Conservation (phyloP, 192 early-diverging fungal genomes). For the Coemansia sp. region DNA sequence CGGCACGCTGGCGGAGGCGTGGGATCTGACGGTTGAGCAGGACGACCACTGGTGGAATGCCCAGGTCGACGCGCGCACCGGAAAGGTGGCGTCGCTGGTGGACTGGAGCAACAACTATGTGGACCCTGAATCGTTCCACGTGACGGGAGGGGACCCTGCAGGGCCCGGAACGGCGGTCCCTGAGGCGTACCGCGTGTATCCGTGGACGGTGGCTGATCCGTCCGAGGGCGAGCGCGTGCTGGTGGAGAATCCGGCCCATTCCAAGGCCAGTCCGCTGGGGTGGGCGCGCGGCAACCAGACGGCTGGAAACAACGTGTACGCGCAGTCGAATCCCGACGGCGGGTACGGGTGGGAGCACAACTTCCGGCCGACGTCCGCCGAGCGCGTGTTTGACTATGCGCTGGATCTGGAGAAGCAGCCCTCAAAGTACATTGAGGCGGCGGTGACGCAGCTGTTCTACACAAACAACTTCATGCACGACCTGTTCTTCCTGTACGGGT, state of each 20-base stretch:
- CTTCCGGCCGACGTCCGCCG: slow-evolving; percentile 39
- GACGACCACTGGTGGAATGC: slow-evolving; percentile 61
- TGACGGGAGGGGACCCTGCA: too few relatives aligned
- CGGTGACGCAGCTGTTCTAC: slow-evolving; percentile 59
- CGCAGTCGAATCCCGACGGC: slow-evolving; percentile 44
- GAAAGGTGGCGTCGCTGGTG: slow-evolving; percentile 58
- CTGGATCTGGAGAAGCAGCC: slow-evolving; percentile 47
- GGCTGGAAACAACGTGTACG: slow-evolving; percentile 58
- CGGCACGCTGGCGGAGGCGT: slow-evolving; percentile 55
- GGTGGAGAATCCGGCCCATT: slow-evolving; percentile 56
- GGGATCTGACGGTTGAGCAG: slow-evolving; percentile 66
- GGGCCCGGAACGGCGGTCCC: neutral
- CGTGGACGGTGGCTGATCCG: slow-evolving; percentile 63
- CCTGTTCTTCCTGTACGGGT: slow-evolving; percentile 55
- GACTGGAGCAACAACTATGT: slow-evolving; percentile 63
- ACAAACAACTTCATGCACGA: slow-evolving; percentile 61
- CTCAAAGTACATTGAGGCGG: slow-evolving; percentile 52
- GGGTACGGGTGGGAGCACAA: slow-evolving; percentile 44
- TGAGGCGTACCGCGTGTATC: slow-evolving; percentile 63
- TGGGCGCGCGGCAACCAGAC: slow-evolving; percentile 52
- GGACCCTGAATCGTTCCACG: neutral
- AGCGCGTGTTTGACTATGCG: slow-evolving; percentile 51
- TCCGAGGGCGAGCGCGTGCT: slow-evolving; percentile 52
- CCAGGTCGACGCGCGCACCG: slow-evolving; percentile 51
- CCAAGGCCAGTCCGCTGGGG: slow-evolving; percentile 39